phyloP scores from a whole-genome alignment of 139 green algal genomes.

The Limnomonas spitsbergensis region DNA sequence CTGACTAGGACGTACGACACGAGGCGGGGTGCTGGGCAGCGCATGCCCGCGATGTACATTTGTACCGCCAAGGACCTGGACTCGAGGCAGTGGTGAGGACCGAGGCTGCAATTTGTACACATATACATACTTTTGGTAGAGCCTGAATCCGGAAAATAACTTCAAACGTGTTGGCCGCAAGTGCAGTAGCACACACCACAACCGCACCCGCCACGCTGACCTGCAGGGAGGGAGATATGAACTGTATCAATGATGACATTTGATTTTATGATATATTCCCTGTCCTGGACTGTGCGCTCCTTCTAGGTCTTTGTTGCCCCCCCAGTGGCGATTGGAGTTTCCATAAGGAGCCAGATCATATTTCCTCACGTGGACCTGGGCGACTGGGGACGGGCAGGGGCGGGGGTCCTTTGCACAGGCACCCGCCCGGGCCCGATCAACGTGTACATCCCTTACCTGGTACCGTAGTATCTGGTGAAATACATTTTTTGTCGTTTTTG shows the following conservation, averaged over 20 bases:
- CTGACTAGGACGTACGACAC: conserved; percentile 27
- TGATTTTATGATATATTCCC: too few species aligned
- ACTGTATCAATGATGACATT: too few species aligned
- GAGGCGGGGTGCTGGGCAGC: not conserved
- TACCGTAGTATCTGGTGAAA: too few species aligned
- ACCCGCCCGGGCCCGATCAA: not conserved
- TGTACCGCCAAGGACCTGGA: conserved; percentile 45
- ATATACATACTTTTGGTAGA: too few species aligned
- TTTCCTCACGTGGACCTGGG: conserved; percentile 1
- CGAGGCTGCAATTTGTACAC: too few species aligned
- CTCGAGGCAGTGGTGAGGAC: conserved; percentile 43
- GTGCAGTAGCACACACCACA: too few species aligned
- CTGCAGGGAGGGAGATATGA: too few species aligned
- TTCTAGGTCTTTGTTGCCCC: conserved; percentile 39
- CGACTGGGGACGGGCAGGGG: conserved; percentile 11
- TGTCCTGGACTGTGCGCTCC: too few species aligned
- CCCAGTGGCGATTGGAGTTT: conserved; percentile 38
- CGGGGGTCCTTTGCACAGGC: not conserved
- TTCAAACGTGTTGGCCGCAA: too few species aligned
- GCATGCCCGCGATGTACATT: conserved; percentile 50
- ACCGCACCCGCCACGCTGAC: too few species aligned
- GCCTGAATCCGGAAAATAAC: too few species aligned
- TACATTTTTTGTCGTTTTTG: too few species aligned
- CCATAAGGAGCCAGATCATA: conserved; percentile 36
- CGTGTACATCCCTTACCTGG: not conserved